Base-by-base conservation (phyloP, 345 rosid species). In the Eucalyptus pauciflora region DNA sequence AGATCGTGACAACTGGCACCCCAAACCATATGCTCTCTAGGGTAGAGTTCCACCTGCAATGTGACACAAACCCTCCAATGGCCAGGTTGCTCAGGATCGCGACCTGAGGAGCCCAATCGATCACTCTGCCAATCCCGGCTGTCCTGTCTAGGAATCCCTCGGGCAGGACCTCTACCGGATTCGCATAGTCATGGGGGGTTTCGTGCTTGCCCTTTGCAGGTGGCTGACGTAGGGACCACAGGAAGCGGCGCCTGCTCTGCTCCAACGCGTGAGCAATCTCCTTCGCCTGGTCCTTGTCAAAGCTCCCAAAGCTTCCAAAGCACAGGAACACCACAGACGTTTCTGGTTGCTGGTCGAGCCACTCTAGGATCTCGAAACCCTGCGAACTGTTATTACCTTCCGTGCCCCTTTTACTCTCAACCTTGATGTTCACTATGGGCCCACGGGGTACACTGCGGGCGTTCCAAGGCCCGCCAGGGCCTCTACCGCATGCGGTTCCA, bases 31-130 rank as follows among this genome's bases (percentile, higher is more conserved):
- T 52, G 37, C 93, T 91, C 89, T 96, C 96, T 14, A 95, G 50
- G 0, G 48, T 91, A 3, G 98, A 95, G 86, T 95, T 94, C 97
- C 97, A 95, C 14, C 94, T 96, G 11, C 96, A 93, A 49, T 96
- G 95, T 12, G 95, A 90, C 31, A 96, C 95, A 27, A 95, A 96
- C 12, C 96, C 97, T 24, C 96, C 95, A 2, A 92, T 64, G 1
- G 94, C 71, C 37, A 4, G 37, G 88, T 92, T 92, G 17, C 81
- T 87, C 7, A 90, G 67, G 9, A 90, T 64, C 5, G 48, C 45
- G 1, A 64, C 89, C 25, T 88, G 91, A 10, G 96, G 96, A 9
- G 97, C 95, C 97, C 96, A 95, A 51, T 92, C 93, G 10, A 94
- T 92, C 2, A 95, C 89, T 52, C 90, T 90, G 3, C 95, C 95